Evolutionary conservation across 345 rosid genomes (phyloP).

Genomic region (Salix caprea): DNA sequence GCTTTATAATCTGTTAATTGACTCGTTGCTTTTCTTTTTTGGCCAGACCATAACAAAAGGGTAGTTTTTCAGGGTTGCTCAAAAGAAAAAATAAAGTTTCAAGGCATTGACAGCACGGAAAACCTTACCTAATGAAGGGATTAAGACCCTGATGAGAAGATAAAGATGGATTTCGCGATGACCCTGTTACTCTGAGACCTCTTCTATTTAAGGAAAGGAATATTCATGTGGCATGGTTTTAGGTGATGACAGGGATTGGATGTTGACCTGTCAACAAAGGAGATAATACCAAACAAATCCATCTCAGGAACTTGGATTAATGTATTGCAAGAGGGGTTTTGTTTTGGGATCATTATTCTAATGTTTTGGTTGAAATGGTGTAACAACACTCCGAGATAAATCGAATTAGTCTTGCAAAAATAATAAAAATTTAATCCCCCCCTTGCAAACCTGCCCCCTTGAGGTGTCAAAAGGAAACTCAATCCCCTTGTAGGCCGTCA

Average conservation of each 20-base stretch:
- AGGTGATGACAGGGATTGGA: slow-evolving; percentile 94
- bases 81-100: neutral
- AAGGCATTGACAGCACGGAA: slow-evolving; percentile 14
- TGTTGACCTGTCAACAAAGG: slow-evolving; percentile 92
- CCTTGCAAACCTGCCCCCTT: neutral
- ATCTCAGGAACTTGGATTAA: slow-evolving; percentile 35
- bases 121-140: slow-evolving; percentile 16
- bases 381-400: slow-evolving; percentile 1
- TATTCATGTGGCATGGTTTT: slow-evolving; percentile 77
- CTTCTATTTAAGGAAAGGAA: slow-evolving; percentile 59
- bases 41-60: neutral
- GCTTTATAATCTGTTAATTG: neutral
- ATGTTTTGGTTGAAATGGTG: slow-evolving; percentile 36
- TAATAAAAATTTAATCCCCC: neutral
- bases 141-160: slow-evolving; percentile 12
- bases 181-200: neutral
- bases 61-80: neutral
- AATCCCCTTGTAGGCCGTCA: neutral
- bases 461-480: slow-evolving; percentile 24
- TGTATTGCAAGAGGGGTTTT: slow-evolving; percentile 40
- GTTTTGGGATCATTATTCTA: slow-evolving; percentile 39
- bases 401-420: neutral
- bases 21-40: neutral
- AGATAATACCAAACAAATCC: slow-evolving; percentile 84
- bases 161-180: slow-evolving; percentile 4